Conservation (phyloP, 805 yeast species). For the Clavispora phyllophila region DNA sequence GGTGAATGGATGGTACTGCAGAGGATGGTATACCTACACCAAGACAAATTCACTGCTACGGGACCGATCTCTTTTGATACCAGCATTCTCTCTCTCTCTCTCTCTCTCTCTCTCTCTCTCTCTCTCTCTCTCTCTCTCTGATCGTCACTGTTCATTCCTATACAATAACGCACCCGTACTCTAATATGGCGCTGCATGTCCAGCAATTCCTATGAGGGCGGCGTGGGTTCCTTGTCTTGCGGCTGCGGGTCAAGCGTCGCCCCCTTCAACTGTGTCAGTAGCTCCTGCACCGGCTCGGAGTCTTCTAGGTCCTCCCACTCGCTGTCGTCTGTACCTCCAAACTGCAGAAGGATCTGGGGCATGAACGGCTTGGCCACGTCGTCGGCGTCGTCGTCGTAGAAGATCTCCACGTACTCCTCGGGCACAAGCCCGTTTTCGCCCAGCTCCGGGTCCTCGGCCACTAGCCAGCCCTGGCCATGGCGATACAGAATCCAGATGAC, state of each 20-base stretch:
- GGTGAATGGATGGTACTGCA: neutral
- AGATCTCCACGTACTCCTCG: slow-evolving; percentile 78
- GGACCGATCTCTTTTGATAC: too few relatives aligned
- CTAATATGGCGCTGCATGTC: too few relatives aligned
- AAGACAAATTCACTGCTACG: neutral
- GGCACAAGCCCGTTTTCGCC: slow-evolving; percentile 92
- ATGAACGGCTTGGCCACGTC: slow-evolving; percentile 46
- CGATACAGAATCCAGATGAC: slow-evolving; percentile 78
- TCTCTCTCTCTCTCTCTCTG: too few relatives aligned
- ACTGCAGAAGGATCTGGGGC: slow-evolving; percentile 27
- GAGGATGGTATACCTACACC: neutral
- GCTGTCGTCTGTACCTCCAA: slow-evolving; percentile 17
- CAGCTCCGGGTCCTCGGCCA: slow-evolving; percentile 72
- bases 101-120: too few relatives aligned
- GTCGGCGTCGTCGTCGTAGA: slow-evolving; percentile 24
- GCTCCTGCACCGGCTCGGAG: slow-evolving; percentile 4
- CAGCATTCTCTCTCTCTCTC: too few relatives aligned
- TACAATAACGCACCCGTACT: too few relatives aligned
- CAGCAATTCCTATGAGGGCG: too few relatives aligned
- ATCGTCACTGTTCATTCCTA: too few relatives aligned
- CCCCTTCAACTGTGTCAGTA: neutral
- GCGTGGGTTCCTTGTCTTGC: neutral
- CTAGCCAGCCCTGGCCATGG: slow-evolving; percentile 98
- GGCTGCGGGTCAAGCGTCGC: neutral
- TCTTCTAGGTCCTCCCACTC: slow-evolving; percentile 29